Evolutionary conservation across 768 basidiomycete species (phyloP), one percentile per base, ranked within the genome.

Genomic region (Candolleomyces efflorescens): DNA sequence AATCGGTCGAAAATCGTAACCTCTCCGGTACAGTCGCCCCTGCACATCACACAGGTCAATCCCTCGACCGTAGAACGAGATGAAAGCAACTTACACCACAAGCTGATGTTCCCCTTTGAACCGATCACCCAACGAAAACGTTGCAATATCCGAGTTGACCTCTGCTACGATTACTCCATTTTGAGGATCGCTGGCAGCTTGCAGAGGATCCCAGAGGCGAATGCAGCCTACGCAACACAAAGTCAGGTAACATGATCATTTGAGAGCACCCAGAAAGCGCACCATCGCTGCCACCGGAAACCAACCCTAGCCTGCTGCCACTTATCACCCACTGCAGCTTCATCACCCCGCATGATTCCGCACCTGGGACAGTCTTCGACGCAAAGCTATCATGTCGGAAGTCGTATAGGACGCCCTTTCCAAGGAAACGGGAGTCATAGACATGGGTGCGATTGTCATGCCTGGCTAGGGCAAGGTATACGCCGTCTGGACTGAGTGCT

Each of bases 201-300:
- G 65, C 23, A 73, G 68, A 5, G 84, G 78, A 63, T 89, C 80
- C 87, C 87, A 90, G 37, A 87, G 62, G 24, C 87, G 77, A 10
- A 90, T 78, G 64, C 85, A 87, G n/a, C 87, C 87, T 89, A 64
- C 43, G 45, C 44, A 59, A 24, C 26, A 60, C 67, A 49, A 20
- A 48, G 46, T 48, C 17, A n/a, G 12, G 37, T 46, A 24, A 56
- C 44, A 43, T 38, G 54, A 27, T 47, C 44, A 32, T 22, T 23
- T 4, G 43, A 47, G 18, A 57, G 43, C 3, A 43, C 3, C 49
- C 13, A 9, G 48, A 18, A 38, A 49, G 64, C 79, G 56, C 60
- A 87, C 87, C 87, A 64, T 90, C 87, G 37, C 79, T 73, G 0
- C 87, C 86, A 3, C 83, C 86, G 9, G 81, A 86, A 18, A 85